A percentile compares a stretch with the other conserved stretches of the same genome.
Evolutionary conservation across 768 basidiomycete genomes (phyloP).

Genomic region (Neoboletus subvelutipes): DNA sequence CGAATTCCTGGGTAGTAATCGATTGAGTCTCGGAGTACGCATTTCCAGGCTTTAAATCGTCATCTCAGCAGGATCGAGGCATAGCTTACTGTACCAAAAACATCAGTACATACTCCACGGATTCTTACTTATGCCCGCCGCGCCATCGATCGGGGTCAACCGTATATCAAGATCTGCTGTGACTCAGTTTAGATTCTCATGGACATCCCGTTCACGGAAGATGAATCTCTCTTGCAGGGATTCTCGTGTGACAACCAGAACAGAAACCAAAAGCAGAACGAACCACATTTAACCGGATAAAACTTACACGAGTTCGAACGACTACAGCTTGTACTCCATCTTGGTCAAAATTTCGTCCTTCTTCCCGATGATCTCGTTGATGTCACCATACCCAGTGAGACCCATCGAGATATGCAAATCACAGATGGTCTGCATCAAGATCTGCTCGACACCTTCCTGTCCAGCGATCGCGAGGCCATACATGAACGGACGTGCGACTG

Average conservation of each 20-base stretch:
- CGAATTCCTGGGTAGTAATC: too few species aligned
- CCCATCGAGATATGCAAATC: conserved; percentile 69
- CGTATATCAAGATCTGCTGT: too few species aligned
- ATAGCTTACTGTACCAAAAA: too few species aligned
- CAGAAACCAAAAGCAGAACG: not conserved
- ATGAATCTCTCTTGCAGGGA: not conserved
- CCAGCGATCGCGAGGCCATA: conserved; percentile 73
- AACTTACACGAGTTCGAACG: not conserved
- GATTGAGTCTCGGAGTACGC: too few species aligned
- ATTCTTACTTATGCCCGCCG: too few species aligned
- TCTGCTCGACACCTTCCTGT: conserved; percentile 72
- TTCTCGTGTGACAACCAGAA: not conserved
- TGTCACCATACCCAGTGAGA: conserved; percentile 53
- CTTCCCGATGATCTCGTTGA: conserved; percentile 65
- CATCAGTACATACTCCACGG: too few species aligned
- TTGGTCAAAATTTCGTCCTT: conserved; percentile 31
- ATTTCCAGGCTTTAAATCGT: too few species aligned
- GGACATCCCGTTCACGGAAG: too few species aligned
- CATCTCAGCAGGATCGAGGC: too few species aligned
- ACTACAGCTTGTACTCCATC: conserved; percentile 20
- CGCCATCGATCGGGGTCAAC: too few species aligned
- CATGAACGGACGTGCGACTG: conserved; percentile 74
- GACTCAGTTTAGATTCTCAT: too few species aligned
- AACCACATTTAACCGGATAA: not conserved
- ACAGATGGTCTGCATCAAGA: conserved; percentile 63